Conservation (phyloP, 768 basidiomycete species). For the Xerocomellus dryophilus region DNA sequence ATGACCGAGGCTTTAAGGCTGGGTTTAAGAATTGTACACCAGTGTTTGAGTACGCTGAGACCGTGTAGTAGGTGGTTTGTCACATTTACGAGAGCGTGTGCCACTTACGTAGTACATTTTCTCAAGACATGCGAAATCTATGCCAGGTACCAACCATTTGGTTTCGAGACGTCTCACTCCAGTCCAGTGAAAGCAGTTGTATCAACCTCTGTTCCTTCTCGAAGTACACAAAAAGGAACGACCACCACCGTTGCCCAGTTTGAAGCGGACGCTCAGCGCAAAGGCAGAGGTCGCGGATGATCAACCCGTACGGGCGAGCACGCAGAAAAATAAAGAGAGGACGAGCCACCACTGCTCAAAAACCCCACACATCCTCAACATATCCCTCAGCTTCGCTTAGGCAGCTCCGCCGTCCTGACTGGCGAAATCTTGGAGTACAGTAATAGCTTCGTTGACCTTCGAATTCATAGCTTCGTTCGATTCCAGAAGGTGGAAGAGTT, state of each 20-base stretch:
- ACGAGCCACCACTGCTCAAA: conserved; percentile 46
- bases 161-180: neutral
- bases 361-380: conserved; percentile 18
- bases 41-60: neutral
- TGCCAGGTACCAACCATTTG: neutral
- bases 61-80: no score
- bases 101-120: no score
- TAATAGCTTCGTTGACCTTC: conserved; percentile 91
- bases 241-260: conserved; percentile 49
- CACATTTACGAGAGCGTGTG: neutral
- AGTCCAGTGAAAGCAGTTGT: conserved; percentile 46
- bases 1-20: no score
- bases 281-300: conserved; percentile 39
- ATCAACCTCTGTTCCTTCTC: conserved; percentile 57
- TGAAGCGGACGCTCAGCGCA: conserved; percentile 35
- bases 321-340: conserved; percentile 42
- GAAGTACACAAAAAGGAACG: conserved; percentile 50
- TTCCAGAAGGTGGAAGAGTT: conserved; percentile 87
- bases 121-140: neutral
- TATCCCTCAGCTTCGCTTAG: neutral
- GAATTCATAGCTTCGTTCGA: conserved; percentile 73
- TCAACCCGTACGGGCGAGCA: conserved; percentile 35
- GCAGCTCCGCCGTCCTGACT: conserved; percentile 33
- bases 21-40: neutral
- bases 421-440: conserved; percentile 83